These are phyloP conservation scores for Cryptosporidium sp. DNA, from an alignment of 169 alveolate genomes.

Conservation along the genomic window DNA sequence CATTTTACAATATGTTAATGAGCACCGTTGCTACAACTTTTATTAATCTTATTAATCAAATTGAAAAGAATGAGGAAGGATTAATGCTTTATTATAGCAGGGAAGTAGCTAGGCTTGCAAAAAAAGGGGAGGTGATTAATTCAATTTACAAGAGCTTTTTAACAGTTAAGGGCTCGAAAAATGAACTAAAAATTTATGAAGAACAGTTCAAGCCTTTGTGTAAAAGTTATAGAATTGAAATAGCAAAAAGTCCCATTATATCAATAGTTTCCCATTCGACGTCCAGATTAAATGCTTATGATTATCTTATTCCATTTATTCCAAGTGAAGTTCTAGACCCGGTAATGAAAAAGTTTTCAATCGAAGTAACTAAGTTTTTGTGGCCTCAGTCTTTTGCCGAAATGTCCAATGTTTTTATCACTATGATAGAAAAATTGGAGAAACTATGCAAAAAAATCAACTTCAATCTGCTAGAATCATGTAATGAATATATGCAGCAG, in stretches of 20 bases:
- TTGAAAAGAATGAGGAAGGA: constrained; percentile 47
- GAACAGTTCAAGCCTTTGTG: constrained; percentile 67
- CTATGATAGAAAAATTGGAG: constrained; percentile 39
- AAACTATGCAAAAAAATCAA: constrained; percentile 28
- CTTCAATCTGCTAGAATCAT: constrained; percentile 17
- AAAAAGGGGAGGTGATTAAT: constrained; percentile 51
- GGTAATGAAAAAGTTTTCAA: constrained; percentile 32
- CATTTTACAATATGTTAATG: constrained; percentile 61
- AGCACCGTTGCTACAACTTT: constrained; percentile 47
- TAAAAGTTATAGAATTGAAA: constrained; percentile 39
- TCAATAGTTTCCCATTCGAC: constrained; percentile 53
- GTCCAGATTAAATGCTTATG: constrained; percentile 48
- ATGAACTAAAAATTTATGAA: constrained; percentile 62
- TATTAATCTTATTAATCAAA: constrained; percentile 14
- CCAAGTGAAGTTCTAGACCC: constrained; percentile 71
- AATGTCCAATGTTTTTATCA: constrained; percentile 44
- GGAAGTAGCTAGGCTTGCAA: constrained; percentile 41
- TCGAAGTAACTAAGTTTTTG: constrained; percentile 46
- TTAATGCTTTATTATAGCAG: constrained; percentile 47
- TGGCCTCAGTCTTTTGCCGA: constrained; percentile 62
- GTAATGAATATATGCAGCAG: constrained; percentile 39
- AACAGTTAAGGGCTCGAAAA: constrained; percentile 44
- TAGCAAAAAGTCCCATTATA: constrained; percentile 55
- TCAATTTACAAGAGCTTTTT: constrained; percentile 55
- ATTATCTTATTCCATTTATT: constrained; percentile 42